These are phyloP conservation scores for Rosa rugosa DNA, from an alignment of 306 rosid species.

Conservation along the genomic window DNA sequence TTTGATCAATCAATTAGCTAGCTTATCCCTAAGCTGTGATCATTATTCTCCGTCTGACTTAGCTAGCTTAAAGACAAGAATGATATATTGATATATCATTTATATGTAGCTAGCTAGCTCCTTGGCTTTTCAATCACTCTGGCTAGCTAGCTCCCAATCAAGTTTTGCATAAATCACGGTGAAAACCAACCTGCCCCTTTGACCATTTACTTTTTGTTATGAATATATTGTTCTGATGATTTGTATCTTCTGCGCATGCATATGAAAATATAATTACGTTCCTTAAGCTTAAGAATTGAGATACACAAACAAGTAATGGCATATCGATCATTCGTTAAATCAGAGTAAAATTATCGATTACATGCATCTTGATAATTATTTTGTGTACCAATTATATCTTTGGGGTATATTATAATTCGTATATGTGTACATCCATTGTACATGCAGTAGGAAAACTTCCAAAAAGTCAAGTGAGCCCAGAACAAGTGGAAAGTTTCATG, in stretches of 20 bases:
- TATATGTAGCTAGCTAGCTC: not conserved
- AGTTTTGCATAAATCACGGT: not conserved
- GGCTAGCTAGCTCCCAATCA: not conserved
- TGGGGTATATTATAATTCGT: not conserved
- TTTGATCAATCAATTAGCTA: not conserved
- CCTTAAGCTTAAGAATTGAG: not conserved
- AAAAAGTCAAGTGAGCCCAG: conserved; percentile 62
- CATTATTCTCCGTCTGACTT: not conserved
- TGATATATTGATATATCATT: not conserved
- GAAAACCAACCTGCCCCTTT: not conserved
- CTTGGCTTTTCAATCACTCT: too few relatives aligned
- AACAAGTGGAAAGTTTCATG: conserved; percentile 58
- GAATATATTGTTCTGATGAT: not conserved
- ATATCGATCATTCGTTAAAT: not conserved
- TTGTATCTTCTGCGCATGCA: not conserved
- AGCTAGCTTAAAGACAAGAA: not conserved
- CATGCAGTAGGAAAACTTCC: conserved; percentile 78
- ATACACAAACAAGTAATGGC: not conserved
- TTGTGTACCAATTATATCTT: not conserved
- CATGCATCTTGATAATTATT: not conserved
- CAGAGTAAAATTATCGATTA: too few relatives aligned
- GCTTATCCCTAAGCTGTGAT: not conserved
- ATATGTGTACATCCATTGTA: not conserved
- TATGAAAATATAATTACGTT: not conserved
- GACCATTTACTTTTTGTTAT: not conserved